These are phyloP conservation scores for Hypoxylon sp. DNA, from an alignment of 2,329 filamentous ascomycete species.

Conservation along the genomic window DNA sequence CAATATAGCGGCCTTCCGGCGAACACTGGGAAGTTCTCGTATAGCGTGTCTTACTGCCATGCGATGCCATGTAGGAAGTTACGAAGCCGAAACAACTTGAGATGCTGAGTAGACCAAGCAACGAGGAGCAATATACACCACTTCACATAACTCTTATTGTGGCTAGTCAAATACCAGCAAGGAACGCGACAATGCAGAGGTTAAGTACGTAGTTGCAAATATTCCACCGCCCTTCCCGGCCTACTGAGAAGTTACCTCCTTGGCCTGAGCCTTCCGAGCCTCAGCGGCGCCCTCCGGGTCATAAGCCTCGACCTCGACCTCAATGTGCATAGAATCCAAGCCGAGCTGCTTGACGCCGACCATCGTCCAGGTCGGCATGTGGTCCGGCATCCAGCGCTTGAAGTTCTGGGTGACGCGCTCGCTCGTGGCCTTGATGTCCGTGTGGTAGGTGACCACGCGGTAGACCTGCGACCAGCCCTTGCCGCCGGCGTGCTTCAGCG, in stretches of 20 bases:
- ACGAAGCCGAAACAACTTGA: too few relatives aligned
- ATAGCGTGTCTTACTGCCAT: not conserved
- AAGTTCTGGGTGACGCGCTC: conserved; percentile 61
- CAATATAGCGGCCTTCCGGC: not conserved
- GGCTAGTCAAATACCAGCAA: not conserved
- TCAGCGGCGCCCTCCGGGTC: conserved; percentile 46
- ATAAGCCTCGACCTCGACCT: conserved; percentile 69
- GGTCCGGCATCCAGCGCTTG: conserved; percentile 63
- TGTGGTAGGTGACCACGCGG: conserved; percentile 61
- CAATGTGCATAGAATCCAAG: conserved; percentile 65
- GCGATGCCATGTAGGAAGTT: not conserved
- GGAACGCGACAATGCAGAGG: not conserved
- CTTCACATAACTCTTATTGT: not conserved
- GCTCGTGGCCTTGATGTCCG: conserved; percentile 52
- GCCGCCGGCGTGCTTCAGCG: conserved; percentile 65
- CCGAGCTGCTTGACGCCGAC: conserved; percentile 64
- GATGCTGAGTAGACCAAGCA: too few relatives aligned
- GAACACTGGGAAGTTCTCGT: not conserved
- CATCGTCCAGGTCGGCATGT: conserved; percentile 66
- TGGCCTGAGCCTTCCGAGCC: conserved; percentile 10
- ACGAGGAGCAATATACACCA: not conserved
- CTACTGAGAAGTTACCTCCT: not conserved
- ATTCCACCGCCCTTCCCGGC: not conserved
- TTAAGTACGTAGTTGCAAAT: too few relatives aligned
- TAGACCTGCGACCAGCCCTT: conserved; percentile 69